Conservation (phyloP, 1,284 basidiomycete genomes). For the Pascua guehoae region DNA sequence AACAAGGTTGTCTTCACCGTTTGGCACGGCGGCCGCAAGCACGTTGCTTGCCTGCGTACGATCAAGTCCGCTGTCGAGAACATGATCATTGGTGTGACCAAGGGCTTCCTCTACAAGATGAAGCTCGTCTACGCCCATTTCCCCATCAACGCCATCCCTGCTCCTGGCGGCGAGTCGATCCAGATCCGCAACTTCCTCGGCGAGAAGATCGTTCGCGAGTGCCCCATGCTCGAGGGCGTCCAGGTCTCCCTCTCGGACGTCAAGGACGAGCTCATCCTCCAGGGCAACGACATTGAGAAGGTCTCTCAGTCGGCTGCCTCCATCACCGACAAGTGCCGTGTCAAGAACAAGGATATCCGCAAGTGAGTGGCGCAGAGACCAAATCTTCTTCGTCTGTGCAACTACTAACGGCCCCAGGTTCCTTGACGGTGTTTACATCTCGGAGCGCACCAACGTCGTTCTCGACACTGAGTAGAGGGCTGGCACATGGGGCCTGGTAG, state of each 20-base stretch:
- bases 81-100: conserved; percentile 96
- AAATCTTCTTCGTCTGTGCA: conserved; percentile 55
- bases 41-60: conserved; percentile 94
- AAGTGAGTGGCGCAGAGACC: conserved; percentile 54
- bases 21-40: conserved; percentile 98
- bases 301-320: conserved; percentile 95
- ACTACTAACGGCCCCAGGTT: conserved; percentile 10
- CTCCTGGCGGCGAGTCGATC: conserved; percentile 68
- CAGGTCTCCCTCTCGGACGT: conserved; percentile 83
- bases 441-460: conserved; percentile 40
- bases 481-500: conserved; percentile 18
- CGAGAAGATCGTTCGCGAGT: conserved; percentile 81
- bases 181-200: conserved; percentile 95
- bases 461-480: conserved; percentile 28
- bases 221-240: conserved; percentile 88
- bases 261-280: conserved; percentile 91
- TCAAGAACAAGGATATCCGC: conserved; percentile 97
- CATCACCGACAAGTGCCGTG: conserved; percentile 89
- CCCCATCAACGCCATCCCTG: conserved; percentile 99
- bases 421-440: conserved; percentile 62
- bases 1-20: conserved; percentile 86
- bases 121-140: conserved; percentile 99
- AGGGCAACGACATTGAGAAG: conserved; percentile 91
- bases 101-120: conserved; percentile 99
- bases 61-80: conserved; percentile 93